These are phyloP conservation scores for Cicer judaicum DNA, from an alignment of 306 rosid genomes.

Conservation along the genomic window DNA sequence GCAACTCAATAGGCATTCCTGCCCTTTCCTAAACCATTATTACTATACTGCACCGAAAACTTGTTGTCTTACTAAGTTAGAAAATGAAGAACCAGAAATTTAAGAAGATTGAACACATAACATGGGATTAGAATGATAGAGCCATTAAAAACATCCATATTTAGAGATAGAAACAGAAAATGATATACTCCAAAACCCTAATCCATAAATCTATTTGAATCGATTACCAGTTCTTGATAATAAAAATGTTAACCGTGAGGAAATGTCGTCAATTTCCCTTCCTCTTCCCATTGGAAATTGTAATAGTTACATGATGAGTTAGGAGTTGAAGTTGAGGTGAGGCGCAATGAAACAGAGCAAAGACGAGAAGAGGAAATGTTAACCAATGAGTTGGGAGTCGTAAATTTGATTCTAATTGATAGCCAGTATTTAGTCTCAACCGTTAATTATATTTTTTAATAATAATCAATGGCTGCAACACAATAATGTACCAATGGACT, in stretches of 20 bases:
- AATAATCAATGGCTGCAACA: slow-evolving; percentile 4
- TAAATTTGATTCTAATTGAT: background rate
- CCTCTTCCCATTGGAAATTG: background rate
- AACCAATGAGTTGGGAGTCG: no score
- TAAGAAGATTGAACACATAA: background rate
- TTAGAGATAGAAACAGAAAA: background rate
- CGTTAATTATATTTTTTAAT: background rate
- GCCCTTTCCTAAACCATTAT: no score
- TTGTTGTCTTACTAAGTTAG: no score
- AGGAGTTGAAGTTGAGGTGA: background rate
- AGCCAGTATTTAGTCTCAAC: background rate
- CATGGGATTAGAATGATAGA: no score
- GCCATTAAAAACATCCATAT: no score
- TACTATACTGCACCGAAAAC: no score
- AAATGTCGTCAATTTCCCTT: background rate
- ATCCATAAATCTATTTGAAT: background rate
- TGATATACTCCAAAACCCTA: background rate
- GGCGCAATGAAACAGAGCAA: background rate
- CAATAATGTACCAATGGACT: background rate
- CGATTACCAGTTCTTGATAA: background rate
- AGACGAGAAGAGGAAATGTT: background rate
- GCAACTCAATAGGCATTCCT: no score
- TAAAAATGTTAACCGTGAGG: background rate
- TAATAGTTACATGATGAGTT: background rate
- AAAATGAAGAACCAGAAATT: background rate